Conservation (phyloP, 2,329 filamentous ascomycete species). For the Fusarium aywerte region DNA sequence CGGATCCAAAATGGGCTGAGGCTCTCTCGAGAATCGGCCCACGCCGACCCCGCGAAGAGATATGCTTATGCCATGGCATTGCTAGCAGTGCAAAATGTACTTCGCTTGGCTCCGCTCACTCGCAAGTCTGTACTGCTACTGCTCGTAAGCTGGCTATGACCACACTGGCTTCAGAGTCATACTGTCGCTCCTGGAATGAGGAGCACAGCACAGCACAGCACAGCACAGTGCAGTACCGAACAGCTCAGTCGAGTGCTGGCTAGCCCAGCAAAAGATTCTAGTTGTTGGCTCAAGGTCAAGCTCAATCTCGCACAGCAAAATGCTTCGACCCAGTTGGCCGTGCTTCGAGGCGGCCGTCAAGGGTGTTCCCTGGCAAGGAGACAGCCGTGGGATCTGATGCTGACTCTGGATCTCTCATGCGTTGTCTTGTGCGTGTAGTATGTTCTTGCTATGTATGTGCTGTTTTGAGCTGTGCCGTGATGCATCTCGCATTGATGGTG, state of each 20-base stretch:
- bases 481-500: slow-evolving; percentile 26
- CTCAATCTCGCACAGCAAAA: slow-evolving; percentile 15
- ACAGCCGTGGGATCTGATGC: slow-evolving; percentile 27
- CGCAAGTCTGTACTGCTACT: background rate
- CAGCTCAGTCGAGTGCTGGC: background rate
- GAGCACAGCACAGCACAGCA: background rate
- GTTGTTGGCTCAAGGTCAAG: slow-evolving; percentile 10
- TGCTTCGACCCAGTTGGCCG: slow-evolving; percentile 17
- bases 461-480: slow-evolving; percentile 26
- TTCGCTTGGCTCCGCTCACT: background rate
- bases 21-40: slow-evolving; percentile 51
- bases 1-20: slow-evolving; percentile 52
- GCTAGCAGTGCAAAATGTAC: slow-evolving; percentile 11
- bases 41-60: slow-evolving; percentile 49
- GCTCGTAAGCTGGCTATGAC: slow-evolving; percentile 2
- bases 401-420: slow-evolving; percentile 23
- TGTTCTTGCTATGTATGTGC: slow-evolving; percentile 22
- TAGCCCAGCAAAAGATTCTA: background rate
- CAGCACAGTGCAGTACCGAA: background rate
- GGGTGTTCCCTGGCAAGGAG: slow-evolving; percentile 27
- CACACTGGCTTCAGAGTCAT: slow-evolving; percentile 30
- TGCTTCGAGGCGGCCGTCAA: slow-evolving; percentile 6
- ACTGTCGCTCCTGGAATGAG: slow-evolving; percentile 26
- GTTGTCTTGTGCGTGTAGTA: slow-evolving; percentile 32
- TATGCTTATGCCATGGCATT: slow-evolving; percentile 45